Evolutionary conservation across 2,329 filamentous ascomycete genomes (phyloP).

Genomic region (Xylogone sp.): DNA sequence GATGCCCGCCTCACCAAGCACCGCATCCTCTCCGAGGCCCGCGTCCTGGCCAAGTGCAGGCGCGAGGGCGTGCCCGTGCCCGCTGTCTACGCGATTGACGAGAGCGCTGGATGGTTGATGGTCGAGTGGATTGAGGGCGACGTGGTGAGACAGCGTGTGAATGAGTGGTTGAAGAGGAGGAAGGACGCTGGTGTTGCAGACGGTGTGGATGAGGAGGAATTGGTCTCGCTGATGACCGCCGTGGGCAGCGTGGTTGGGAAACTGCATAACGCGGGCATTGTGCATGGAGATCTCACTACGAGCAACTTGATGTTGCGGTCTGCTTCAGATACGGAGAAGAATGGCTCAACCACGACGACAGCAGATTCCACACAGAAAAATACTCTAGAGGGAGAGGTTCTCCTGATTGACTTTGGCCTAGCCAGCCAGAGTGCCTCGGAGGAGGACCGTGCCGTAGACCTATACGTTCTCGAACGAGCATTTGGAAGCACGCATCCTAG

Average conservation of each 20-base stretch:
- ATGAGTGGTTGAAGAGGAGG: slow-evolving; percentile 56
- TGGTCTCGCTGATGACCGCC: slow-evolving; percentile 62
- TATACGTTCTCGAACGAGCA: slow-evolving; percentile 92
- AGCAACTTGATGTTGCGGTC: slow-evolving; percentile 85
- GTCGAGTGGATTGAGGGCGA: slow-evolving; percentile 80
- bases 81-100: slow-evolving; percentile 68
- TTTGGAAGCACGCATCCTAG: slow-evolving; percentile 93
- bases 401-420: slow-evolving; percentile 92
- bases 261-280: slow-evolving; percentile 79
- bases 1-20: slow-evolving; percentile 83
- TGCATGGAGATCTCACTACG: slow-evolving; percentile 94
- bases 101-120: slow-evolving; percentile 66
- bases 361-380: slow-evolving; percentile 17
- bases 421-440: slow-evolving; percentile 77
- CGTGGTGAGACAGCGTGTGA: slow-evolving; percentile 67
- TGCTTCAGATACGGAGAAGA: not conserved
- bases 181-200: slow-evolving; percentile 25
- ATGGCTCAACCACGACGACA: slow-evolving; percentile 1
- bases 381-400: slow-evolving; percentile 65
- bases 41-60: slow-evolving; percentile 75
- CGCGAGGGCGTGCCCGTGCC: slow-evolving; percentile 80
- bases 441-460: slow-evolving; percentile 90
- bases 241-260: slow-evolving; percentile 69
- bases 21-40: slow-evolving; percentile 83
- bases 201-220: slow-evolving; percentile 41